Conservation (phyloP, 1,284 basidiomycete species). For the Irpex sp. region DNA sequence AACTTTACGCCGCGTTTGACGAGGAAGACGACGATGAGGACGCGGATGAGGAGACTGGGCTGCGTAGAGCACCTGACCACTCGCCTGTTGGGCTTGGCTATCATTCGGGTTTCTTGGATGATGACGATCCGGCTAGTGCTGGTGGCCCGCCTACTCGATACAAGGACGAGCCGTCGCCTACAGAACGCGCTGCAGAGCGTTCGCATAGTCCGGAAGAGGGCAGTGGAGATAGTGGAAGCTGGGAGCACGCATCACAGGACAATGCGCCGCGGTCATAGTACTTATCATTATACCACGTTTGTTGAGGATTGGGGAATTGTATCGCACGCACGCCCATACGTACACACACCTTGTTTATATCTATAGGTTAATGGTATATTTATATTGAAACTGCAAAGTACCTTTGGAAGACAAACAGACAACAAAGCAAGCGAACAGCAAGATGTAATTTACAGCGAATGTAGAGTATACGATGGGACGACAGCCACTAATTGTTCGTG, state of each 20-base stretch:
- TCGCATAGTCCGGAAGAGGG: conserved; percentile 35
- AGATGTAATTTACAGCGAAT: conserved; percentile 12
- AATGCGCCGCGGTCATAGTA: conserved; percentile 18
- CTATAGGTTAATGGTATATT: conserved; percentile 20
- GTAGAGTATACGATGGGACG: conserved; percentile 13
- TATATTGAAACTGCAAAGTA: conserved; percentile 24
- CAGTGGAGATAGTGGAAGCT: conserved; percentile 47
- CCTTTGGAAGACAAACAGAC: conserved; percentile 15
- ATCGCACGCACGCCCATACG: not conserved
- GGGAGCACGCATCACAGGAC: conserved; percentile 63
- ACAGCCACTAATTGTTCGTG: not conserved
- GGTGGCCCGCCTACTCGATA: conserved; percentile 37
- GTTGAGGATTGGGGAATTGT: too few species aligned
- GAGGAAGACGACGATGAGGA: conserved; percentile 75
- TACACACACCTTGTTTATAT: conserved; percentile 10
- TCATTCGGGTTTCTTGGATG: conserved; percentile 63
- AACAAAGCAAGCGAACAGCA: conserved; percentile 17
- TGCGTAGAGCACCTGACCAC: conserved; percentile 30
- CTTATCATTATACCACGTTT: too few species aligned
- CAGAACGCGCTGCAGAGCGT: conserved; percentile 8
- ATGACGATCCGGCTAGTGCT: conserved; percentile 47
- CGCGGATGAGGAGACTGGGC: conserved; percentile 59
- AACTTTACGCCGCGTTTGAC: conserved; percentile 90
- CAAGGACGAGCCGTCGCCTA: conserved; percentile 49
- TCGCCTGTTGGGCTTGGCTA: conserved; percentile 34